A percentile compares a stretch with the other conserved stretches of the same genome.
Evolutionary conservation across 1,284 basidiomycete genomes (phyloP).

Genomic region (Schizophyllum commune): DNA sequence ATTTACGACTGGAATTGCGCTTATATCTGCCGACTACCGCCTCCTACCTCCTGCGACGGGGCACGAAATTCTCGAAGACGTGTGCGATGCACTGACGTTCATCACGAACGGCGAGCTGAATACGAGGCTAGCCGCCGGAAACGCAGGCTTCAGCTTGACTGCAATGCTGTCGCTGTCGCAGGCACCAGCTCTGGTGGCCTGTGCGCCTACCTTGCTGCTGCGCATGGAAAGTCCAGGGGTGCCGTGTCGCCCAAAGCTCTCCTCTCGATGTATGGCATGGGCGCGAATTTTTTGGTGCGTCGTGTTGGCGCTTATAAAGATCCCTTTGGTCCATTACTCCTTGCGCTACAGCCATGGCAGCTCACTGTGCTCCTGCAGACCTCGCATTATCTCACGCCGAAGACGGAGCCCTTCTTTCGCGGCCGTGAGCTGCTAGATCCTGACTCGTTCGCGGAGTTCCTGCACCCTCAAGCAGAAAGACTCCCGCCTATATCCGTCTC

Average conservation of each 20-base stretch:
- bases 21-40: constrained; percentile 56
- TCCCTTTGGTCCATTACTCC: no score
- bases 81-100: constrained; percentile 46
- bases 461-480: constrained; percentile 21
- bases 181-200: constrained; percentile 57
- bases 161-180: constrained; percentile 39
- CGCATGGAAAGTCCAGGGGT: constrained; percentile 21
- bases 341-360: no score
- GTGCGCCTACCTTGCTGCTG: constrained; percentile 55
- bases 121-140: constrained; percentile 3
- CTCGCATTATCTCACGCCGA: constrained; percentile 27
- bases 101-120: constrained; percentile 19
- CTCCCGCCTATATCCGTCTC: constrained; percentile 34
- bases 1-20: constrained; percentile 36
- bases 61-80: constrained; percentile 47
- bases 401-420: constrained; percentile 30
- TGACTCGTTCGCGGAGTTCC: constrained; percentile 23
- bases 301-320: not conserved
- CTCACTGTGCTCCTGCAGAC: constrained; percentile 16
- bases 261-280: constrained; percentile 54
- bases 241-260: constrained; percentile 37
- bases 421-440: constrained; percentile 33
- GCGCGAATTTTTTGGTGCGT: constrained; percentile 51
- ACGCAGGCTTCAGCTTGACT: constrained; percentile 28
- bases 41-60: constrained; percentile 51